Evolutionary conservation across 2,329 filamentous ascomycete species (phyloP).

Genomic region (Mollisia scopiformis): DNA sequence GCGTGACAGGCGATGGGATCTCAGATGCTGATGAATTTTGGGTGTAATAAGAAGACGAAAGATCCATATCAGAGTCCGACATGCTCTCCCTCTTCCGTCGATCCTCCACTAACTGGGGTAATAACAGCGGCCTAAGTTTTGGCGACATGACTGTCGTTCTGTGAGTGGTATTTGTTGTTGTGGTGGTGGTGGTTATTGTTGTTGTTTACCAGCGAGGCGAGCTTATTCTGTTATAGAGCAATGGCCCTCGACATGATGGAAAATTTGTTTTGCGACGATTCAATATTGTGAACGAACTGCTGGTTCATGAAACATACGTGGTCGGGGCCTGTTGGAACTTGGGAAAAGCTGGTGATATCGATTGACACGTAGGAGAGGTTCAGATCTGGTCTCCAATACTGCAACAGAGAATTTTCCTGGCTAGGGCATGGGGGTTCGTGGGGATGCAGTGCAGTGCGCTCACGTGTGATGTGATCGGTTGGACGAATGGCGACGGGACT

Average conservation of each 20-base stretch:
- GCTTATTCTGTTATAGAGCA: slow-evolving; percentile 25
- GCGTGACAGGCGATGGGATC: slow-evolving; percentile 69
- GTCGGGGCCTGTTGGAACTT: slow-evolving; percentile 29
- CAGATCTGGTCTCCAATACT: neutral
- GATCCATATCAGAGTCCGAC: slow-evolving; percentile 34
- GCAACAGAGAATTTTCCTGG: neutral
- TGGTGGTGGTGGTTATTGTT: slow-evolving; percentile 11
- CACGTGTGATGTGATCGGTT: slow-evolving; percentile 16
- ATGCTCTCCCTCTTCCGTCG: slow-evolving; percentile 46
- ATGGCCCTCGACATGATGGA: slow-evolving; percentile 30
- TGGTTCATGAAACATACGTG: slow-evolving; percentile 32
- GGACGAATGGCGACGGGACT: slow-evolving; percentile 13
- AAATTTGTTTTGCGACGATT: slow-evolving; percentile 18
- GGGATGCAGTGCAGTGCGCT: too few relatives aligned
- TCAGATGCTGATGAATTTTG: slow-evolving; percentile 62
- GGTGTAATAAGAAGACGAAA: slow-evolving; percentile 33
- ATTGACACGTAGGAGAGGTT: slow-evolving; percentile 31
- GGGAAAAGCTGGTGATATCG: slow-evolving; percentile 26
- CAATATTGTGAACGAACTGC: slow-evolving; percentile 20
- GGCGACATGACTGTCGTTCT: slow-evolving; percentile 35
- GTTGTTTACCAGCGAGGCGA: slow-evolving; percentile 12
- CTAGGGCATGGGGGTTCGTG: neutral
- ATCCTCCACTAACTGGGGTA: slow-evolving; percentile 57
- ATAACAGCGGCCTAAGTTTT: slow-evolving; percentile 54
- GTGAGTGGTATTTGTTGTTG: too few relatives aligned